Evolutionary conservation across 257 asterid species (phyloP).

Genomic region (Penstemon davidsonii): DNA sequence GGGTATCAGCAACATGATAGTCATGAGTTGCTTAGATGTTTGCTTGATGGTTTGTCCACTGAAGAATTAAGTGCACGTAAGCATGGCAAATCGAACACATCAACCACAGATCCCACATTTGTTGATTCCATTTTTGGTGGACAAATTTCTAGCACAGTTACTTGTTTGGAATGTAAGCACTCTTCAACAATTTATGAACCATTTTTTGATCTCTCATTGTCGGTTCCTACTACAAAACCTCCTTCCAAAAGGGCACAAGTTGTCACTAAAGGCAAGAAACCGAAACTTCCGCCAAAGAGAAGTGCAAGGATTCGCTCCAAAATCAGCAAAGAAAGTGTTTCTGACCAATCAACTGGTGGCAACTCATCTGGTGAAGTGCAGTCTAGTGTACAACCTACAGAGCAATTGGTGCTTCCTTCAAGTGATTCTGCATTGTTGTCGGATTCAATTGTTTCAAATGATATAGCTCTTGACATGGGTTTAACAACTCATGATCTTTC

Average conservation of each 20-base stretch:
- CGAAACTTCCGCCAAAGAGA: constrained; percentile 69
- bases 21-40: constrained; percentile 85
- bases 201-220: constrained; percentile 81
- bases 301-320: constrained; percentile 47
- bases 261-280: constrained; percentile 59
- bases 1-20: constrained; percentile 97
- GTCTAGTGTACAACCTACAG: constrained; percentile 35
- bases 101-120: constrained; percentile 43
- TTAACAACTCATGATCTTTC: constrained; percentile 40
- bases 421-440: constrained; percentile 38
- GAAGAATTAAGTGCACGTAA: constrained; percentile 67
- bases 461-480: constrained; percentile 52
- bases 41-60: constrained; percentile 73
- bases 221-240: constrained; percentile 84
- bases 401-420: constrained; percentile 31
- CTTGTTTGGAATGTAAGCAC: constrained; percentile 83
- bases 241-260: constrained; percentile 47
- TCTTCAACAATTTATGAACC: constrained; percentile 77
- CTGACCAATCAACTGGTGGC: constrained; percentile 38
- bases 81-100: constrained; percentile 36
- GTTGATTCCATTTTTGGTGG: constrained; percentile 89
- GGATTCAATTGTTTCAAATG: constrained; percentile 38
- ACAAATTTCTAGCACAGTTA: constrained; percentile 68
- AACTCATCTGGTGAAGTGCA: constrained; percentile 38
- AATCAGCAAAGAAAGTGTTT: constrained; percentile 43